Evolutionary conservation across 805 yeast species (phyloP).

Genomic region (Wickerhamiella musiphila): DNA sequence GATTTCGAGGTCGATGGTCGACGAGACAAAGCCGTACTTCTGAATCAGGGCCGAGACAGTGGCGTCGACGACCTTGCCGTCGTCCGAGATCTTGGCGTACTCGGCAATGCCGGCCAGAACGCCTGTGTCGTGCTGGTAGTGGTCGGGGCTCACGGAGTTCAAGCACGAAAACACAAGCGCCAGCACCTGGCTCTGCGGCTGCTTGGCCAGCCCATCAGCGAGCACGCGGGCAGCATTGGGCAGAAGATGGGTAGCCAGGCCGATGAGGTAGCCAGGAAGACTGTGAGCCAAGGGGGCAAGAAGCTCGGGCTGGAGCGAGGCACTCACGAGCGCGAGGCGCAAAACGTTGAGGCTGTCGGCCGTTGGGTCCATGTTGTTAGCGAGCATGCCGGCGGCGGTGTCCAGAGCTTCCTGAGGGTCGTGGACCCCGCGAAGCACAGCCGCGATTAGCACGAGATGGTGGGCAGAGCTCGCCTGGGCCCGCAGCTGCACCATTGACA

Average conservation of each 20-base stretch:
- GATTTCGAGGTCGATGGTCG: slow-evolving; percentile 19
- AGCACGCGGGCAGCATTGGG: slow-evolving; percentile 37
- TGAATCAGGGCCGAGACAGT: slow-evolving; percentile 59
- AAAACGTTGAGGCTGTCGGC: slow-evolving; percentile 30
- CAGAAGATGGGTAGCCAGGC: slow-evolving; percentile 32
- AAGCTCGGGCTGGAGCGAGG: slow-evolving; percentile 18
- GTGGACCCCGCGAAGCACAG: slow-evolving; percentile 30
- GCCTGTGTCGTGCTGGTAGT: slow-evolving; percentile 12
- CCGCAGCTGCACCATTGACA: no score
- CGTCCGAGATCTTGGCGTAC: slow-evolving; percentile 19
- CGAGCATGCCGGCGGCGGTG: no score
- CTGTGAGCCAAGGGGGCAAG: slow-evolving; percentile 21
- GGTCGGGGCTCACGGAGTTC: slow-evolving; percentile 47
- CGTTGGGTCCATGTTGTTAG: no score
- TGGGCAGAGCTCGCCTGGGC: no score
- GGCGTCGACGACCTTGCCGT: slow-evolving; percentile 55
- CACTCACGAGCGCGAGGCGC: slow-evolving; percentile 39
- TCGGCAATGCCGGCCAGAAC: slow-evolving; percentile 12
- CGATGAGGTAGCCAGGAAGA: slow-evolving; percentile 28
- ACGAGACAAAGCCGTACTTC: slow-evolving; percentile 15
- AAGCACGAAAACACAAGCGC: slow-evolving; percentile 71
- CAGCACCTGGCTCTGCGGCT: slow-evolving; percentile 68
- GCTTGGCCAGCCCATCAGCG: slow-evolving; percentile 45
- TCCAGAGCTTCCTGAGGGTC: slow-evolving; percentile 28
- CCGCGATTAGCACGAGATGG: no score